These are phyloP conservation scores for Coniochaeta prunicola DNA, from an alignment of 2,329 filamentous ascomycete genomes.

Conservation along the genomic window DNA sequence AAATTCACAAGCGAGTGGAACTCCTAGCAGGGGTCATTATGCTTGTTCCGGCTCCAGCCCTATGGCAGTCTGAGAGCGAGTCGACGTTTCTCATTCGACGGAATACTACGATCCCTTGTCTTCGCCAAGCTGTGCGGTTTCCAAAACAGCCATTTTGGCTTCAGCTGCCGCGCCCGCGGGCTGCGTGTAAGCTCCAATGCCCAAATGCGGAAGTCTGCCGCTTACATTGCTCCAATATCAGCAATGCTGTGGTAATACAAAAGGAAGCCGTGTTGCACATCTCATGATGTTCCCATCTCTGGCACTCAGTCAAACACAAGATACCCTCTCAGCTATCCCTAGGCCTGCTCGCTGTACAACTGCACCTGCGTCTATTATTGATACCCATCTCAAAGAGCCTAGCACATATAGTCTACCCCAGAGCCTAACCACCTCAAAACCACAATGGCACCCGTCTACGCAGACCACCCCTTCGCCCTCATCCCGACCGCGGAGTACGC, in stretches of 20 bases:
- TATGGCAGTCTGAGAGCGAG: background rate
- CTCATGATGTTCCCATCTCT: too few species aligned
- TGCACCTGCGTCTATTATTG: background rate
- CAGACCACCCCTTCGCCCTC: conserved; percentile 18
- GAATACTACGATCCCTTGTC: background rate
- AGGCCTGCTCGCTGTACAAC: background rate
- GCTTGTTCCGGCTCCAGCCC: background rate
- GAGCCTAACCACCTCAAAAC: background rate
- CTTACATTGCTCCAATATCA: background rate
- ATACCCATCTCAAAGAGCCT: background rate
- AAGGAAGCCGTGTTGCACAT: background rate
- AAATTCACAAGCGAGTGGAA: background rate
- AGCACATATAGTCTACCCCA: too few species aligned
- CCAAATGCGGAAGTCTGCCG: background rate
- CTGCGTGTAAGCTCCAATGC: background rate
- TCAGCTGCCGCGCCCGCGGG: background rate
- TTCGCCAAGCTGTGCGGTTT: background rate
- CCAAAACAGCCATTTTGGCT: background rate
- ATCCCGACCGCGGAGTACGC: conserved; percentile 9
- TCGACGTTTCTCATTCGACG: background rate
- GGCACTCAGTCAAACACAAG: too few species aligned
- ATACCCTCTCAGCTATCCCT: background rate
- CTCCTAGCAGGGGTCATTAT: background rate
- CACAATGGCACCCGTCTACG: conserved; percentile 17
- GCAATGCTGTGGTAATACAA: background rate